phyloP scores from a whole-genome alignment of 2,329 filamentous ascomycete species.

The Apiospora marii region DNA sequence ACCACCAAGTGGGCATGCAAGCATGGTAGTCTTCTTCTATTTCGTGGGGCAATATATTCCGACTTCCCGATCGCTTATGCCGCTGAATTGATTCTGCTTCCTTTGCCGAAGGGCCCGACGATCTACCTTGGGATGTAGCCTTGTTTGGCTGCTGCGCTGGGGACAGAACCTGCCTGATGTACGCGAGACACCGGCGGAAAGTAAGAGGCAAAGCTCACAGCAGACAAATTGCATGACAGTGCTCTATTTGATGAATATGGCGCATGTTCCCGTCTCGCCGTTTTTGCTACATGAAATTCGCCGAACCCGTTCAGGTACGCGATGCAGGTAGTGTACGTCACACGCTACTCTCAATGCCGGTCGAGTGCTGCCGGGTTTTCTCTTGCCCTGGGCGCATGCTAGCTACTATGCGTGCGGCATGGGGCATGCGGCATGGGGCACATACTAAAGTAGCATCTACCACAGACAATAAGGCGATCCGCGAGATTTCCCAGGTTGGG shows the following conservation, averaged over 20 bases:
- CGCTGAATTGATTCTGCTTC: not conserved
- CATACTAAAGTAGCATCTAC: not conserved
- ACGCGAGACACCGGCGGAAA: not conserved
- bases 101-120: not conserved
- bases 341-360: not conserved
- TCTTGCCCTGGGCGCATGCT: not conserved
- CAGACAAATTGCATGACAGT: not conserved
- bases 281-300: not conserved
- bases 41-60: not conserved
- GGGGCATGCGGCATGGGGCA: constrained; percentile 5
- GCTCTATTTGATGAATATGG: not conserved
- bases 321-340: not conserved
- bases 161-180: not conserved
- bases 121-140: not conserved
- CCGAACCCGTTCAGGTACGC: not conserved
- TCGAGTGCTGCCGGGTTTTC: not conserved
- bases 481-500: not conserved
- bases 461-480: not conserved
- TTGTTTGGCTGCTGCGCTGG: not conserved
- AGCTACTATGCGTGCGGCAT: not conserved
- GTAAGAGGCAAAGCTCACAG: not conserved
- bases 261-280: not conserved
- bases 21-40: not conserved
- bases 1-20: no score
- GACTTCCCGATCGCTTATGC: constrained; percentile 17